phyloP scores from a whole-genome alignment of 2,329 filamentous ascomycete species.

The Plenodomus biglobosus region DNA sequence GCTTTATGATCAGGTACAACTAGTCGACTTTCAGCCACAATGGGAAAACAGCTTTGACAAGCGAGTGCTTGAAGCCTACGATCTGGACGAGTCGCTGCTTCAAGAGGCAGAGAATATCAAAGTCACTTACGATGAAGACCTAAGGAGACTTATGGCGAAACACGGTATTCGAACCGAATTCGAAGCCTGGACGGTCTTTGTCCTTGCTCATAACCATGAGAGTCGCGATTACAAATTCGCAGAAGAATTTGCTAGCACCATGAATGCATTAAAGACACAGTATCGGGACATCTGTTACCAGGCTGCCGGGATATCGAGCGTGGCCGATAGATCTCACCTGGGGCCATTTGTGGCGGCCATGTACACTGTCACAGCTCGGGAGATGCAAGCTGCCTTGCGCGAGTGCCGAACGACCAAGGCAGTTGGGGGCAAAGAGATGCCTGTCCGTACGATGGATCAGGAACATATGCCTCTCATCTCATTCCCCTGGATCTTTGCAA shows the following conservation, averaged over 20 bases:
- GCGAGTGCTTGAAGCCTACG: constrained; percentile 67
- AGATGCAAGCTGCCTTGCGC: constrained; percentile 62
- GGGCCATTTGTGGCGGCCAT: constrained; percentile 80
- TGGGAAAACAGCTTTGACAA: constrained; percentile 73
- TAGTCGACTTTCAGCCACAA: constrained; percentile 70
- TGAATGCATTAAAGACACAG: constrained; percentile 65
- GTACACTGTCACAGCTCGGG: constrained; percentile 78
- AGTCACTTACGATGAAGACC: constrained; percentile 70
- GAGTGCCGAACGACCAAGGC: constrained; percentile 50
- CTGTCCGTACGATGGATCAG: constrained; percentile 44
- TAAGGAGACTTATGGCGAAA: constrained; percentile 81
- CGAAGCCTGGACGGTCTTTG: constrained; percentile 86
- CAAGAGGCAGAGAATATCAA: constrained; percentile 68
- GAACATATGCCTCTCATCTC: constrained; percentile 79
- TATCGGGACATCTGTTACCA: constrained; percentile 69
- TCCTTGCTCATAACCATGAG: constrained; percentile 71
- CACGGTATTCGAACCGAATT: constrained; percentile 84
- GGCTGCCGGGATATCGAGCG: constrained; percentile 54
- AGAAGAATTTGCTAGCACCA: constrained; percentile 75
- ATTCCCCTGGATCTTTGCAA: constrained; percentile 89
- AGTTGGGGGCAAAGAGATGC: constrained; percentile 44
- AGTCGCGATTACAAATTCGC: constrained; percentile 81
- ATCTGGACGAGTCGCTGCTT: constrained; percentile 58
- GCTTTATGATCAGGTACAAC: constrained; percentile 76
- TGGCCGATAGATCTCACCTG: constrained; percentile 51